Conservation (phyloP, 768 basidiomycete genomes). For the Xanthoconium purpureum region DNA sequence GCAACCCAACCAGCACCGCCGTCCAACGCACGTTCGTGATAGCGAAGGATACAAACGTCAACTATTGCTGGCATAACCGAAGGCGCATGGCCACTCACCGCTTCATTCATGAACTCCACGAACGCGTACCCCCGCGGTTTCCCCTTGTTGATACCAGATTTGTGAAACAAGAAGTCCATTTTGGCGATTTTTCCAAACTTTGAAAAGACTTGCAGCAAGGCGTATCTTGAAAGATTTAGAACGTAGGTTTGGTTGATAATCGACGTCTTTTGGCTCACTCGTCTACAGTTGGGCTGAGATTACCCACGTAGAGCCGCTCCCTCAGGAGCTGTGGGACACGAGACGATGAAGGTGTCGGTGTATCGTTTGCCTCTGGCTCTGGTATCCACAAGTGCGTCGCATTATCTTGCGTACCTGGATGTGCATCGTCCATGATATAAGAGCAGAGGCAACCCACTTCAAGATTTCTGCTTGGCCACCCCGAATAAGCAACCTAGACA, state of each 20-base stretch:
- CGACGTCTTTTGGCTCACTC: constrained; percentile 52
- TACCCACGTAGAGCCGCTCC: constrained; percentile 88
- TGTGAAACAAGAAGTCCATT: constrained; percentile 95
- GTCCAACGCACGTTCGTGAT: constrained; percentile 19
- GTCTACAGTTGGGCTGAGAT: constrained; percentile 81
- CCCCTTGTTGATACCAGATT: constrained; percentile 81
- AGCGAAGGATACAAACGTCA: constrained; percentile 25
- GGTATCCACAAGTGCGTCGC: constrained; percentile 33
- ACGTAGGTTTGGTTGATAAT: not conserved
- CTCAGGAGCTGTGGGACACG: constrained; percentile 39
- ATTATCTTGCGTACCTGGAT: constrained; percentile 1
- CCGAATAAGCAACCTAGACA: too few species aligned
- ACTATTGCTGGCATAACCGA: constrained; percentile 18
- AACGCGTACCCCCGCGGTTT: constrained; percentile 97
- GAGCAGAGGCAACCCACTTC: not conserved
- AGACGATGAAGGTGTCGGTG: constrained; percentile 23
- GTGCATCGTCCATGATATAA: constrained; percentile 13
- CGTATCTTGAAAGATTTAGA: constrained; percentile 54
- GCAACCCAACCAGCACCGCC: constrained; percentile 15
- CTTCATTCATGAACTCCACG: constrained; percentile 74
- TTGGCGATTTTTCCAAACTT: constrained; percentile 92
- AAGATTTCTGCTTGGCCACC: too few species aligned
- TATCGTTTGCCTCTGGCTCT: constrained; percentile 21
- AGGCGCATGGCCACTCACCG: constrained; percentile 54
- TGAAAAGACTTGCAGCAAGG: constrained; percentile 84